Evolutionary conservation across 169 alveolate genomes (phyloP), one percentile per base, ranked within the genome.

Genomic region (Cryptosporidium muris): DNA sequence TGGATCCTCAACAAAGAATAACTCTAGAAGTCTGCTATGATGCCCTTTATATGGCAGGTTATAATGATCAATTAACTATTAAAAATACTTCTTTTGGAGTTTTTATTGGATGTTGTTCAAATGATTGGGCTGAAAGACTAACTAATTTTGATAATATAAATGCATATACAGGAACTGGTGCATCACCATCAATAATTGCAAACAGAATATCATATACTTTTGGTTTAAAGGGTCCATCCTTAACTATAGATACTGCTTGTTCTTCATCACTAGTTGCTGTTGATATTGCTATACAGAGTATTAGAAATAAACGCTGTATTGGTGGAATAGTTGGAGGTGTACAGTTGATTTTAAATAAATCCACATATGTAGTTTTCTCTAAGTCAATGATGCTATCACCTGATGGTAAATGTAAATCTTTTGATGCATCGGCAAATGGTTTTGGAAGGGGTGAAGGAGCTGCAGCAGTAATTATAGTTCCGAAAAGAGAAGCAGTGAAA

Each of bases 1-100:
- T 91, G 93, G 94, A 91, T 67, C 94, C 94, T 37, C 94, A 91
- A 65, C 94, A 91, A 74, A 91, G 94, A 36, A 67, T 91, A 68
- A 63, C 90, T 62, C 63, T 91, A 49, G 94, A 91, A 60, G 92
- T 88, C 8, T 89, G 91, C n/a, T 88, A 56, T 38, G 91, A 90
- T 40, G 82, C 93, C 6, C 63, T 90, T 52, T 53, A 64, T 53
- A 36, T 64, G 38, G 85, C 93, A 16, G 91, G 91, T 0, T 74
- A 47, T 74, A 42, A 12, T 12, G 60, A 45, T 74, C 42, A 40
- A 45, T 58, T 82, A 52, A 48, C 49, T 58, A 45, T 82, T 36
- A 64, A 25, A 6, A 81, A 88, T 45, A 51, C 65, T n/a, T 43
- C 60, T 63, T 38, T 65, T 8, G 93, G 93, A 4, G 93, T 90